These are phyloP conservation scores for Cantharellus anzutake DNA, from an alignment of 768 basidiomycete species.

Conservation along the genomic window DNA sequence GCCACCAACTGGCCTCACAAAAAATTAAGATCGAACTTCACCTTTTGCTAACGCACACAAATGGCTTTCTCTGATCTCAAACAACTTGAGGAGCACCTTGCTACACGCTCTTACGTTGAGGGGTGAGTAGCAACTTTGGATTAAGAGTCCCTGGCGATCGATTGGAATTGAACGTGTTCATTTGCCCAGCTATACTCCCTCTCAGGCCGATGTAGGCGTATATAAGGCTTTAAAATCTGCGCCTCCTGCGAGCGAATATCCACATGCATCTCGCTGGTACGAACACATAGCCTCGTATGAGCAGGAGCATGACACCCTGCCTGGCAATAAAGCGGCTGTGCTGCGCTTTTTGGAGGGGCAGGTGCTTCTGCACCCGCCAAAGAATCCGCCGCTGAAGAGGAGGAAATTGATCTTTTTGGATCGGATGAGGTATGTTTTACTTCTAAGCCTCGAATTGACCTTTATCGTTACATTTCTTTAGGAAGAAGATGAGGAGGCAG, in stretches of 20 bases:
- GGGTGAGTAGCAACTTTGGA: slow-evolving; percentile 49
- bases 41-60: slow-evolving; percentile 29
- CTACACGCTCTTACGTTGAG: slow-evolving; percentile 74
- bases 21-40: neutral
- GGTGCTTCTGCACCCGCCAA: slow-evolving; percentile 22
- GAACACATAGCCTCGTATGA: slow-evolving; percentile 79
- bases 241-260: slow-evolving; percentile 44
- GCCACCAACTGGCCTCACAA: neutral
- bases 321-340: slow-evolving; percentile 72
- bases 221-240: slow-evolving; percentile 59
- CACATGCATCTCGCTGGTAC: slow-evolving; percentile 81
- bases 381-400: slow-evolving; percentile 33
- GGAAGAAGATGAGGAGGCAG: slow-evolving; percentile 66
- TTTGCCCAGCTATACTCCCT: slow-evolving; percentile 56
- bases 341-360: slow-evolving; percentile 42
- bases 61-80: slow-evolving; percentile 16
- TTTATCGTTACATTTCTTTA: neutral
- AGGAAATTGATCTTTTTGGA: slow-evolving; percentile 74
- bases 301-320: slow-evolving; percentile 54
- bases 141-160: slow-evolving; percentile 52
- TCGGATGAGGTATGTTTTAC: slow-evolving; percentile 34
- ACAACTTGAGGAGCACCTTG: slow-evolving; percentile 71
- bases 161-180: neutral
- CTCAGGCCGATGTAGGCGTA: slow-evolving; percentile 85
- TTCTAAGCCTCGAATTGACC: neutral